Conservation (phyloP, 139 green algal species). For the Edaphochlamys debaryana region DNA sequence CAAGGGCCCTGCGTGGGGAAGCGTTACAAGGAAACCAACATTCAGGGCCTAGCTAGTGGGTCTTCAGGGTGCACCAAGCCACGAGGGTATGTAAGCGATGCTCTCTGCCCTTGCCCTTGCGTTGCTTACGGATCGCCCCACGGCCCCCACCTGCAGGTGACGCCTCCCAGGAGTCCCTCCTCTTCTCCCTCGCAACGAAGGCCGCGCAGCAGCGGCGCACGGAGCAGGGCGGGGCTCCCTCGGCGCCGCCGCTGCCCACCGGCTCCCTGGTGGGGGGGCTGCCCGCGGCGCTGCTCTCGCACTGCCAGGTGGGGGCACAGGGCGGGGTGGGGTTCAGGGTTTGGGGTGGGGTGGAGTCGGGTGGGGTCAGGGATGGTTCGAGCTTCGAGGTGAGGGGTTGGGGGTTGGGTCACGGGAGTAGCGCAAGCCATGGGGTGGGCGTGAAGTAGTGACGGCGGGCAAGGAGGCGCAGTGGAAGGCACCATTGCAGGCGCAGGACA, state of each 20-base stretch:
- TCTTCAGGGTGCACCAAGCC: neutral
- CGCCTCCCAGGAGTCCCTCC: slow-evolving; percentile 46
- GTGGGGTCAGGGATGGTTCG: no score
- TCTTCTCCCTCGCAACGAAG: slow-evolving; percentile 38
- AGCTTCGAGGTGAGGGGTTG: no score
- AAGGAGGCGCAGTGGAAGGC: no score
- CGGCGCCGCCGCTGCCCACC: slow-evolving; percentile 48
- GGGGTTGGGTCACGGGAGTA: neutral
- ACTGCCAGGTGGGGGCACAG: slow-evolving; percentile 45
- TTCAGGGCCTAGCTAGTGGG: neutral
- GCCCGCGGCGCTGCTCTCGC: slow-evolving; percentile 46
- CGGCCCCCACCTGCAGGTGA: slow-evolving; percentile 28
- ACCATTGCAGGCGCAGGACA: no score
- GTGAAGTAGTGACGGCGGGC: no score
- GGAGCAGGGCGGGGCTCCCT: neutral
- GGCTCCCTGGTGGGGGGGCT: slow-evolving; percentile 56
- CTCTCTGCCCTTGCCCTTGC: no score
- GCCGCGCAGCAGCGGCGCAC: neutral
- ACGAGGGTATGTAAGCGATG: neutral
- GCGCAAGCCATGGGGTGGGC: no score
- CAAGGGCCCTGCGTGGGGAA: neutral
- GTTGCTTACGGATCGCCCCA: no score
- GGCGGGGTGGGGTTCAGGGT: neutral
- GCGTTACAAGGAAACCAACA: no score
- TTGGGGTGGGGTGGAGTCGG: no score